Evolutionary conservation across 2,329 filamentous ascomycete species (phyloP).

Genomic region (Aspergillus costaricaensis): DNA sequence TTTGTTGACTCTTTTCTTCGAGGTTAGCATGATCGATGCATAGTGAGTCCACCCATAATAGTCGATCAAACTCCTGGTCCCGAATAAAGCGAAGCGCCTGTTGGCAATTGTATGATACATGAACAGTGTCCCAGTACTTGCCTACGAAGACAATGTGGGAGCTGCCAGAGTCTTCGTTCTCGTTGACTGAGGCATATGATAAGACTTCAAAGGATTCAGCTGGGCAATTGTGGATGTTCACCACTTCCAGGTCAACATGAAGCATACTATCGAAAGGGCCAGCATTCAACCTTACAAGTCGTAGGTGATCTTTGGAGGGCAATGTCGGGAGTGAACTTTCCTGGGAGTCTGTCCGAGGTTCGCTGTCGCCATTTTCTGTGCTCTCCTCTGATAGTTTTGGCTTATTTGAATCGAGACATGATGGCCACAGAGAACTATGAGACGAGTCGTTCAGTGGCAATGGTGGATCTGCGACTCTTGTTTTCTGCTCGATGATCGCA

Average conservation of each 20-base stretch:
- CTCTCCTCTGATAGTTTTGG: too few species aligned
- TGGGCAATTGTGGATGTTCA: background rate
- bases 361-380: too few species aligned
- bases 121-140: slow-evolving; percentile 4
- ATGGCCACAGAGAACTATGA: background rate
- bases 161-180: background rate
- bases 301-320: slow-evolving; percentile 7
- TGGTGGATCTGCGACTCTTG: background rate
- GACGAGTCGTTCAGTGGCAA: background rate
- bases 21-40: background rate
- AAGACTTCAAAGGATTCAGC: slow-evolving; percentile 1
- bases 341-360: background rate
- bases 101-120: background rate
- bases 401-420: background rate
- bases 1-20: background rate
- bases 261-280: background rate
- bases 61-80: background rate
- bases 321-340: background rate
- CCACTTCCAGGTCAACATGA: background rate
- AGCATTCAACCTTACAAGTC: slow-evolving; percentile 1
- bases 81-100: background rate
- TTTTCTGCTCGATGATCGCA: background rate
- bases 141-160: slow-evolving; percentile 6
- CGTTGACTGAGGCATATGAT: background rate
- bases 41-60: slow-evolving; percentile 7